Evolutionary conservation across 2,329 filamentous ascomycete species (phyloP).

Genomic region (Aspergillus proliferans): DNA sequence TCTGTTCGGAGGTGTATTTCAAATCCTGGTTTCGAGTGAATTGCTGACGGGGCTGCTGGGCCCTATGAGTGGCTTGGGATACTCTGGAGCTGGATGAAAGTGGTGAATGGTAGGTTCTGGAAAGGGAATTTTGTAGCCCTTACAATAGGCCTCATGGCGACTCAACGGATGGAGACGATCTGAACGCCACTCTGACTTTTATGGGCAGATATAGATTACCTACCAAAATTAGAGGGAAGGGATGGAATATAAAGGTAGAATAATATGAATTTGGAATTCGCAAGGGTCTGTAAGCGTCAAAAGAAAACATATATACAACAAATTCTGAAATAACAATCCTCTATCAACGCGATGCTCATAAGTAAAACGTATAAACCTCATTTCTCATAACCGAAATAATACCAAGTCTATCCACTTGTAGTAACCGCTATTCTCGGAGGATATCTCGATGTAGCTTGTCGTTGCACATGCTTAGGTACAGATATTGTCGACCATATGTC

Average conservation of each 20-base stretch:
- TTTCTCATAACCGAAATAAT: background rate
- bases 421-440: background rate
- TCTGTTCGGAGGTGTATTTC: too few relatives aligned
- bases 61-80: too few relatives aligned
- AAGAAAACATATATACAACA: background rate
- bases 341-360: background rate
- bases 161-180: too few relatives aligned
- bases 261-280: background rate
- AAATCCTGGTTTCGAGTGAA: too few relatives aligned
- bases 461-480: slow-evolving; percentile 16
- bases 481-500: slow-evolving; percentile 8
- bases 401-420: background rate
- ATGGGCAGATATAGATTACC: too few relatives aligned
- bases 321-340: background rate
- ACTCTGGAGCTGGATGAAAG: too few relatives aligned
- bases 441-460: slow-evolving; percentile 6
- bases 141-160: too few relatives aligned
- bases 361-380: slow-evolving; percentile 1
- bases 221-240: too few relatives aligned
- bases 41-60: too few relatives aligned
- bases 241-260: background rate
- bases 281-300: background rate
- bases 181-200: too few relatives aligned
- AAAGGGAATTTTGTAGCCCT: too few relatives aligned
- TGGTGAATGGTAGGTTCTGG: too few relatives aligned